phyloP scores from a whole-genome alignment of 2,329 filamentous ascomycete genomes.

The Monosporascus ibericus region DNA sequence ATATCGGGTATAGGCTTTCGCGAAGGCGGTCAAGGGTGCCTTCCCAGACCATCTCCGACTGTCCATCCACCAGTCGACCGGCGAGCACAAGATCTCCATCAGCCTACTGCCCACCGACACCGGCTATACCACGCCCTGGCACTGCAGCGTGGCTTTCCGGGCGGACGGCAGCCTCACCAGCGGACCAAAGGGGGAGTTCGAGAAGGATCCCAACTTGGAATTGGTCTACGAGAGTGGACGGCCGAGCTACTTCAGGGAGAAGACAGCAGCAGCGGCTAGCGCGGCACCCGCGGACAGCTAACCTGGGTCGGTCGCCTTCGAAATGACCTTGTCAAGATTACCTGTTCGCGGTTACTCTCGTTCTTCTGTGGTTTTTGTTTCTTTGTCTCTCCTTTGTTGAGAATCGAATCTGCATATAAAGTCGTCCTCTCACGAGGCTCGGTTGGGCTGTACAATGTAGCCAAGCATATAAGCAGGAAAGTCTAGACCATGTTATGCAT shows the following conservation, averaged over 20 bases:
- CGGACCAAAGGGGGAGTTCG: slow-evolving; percentile 32
- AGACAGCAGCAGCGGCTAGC: neutral
- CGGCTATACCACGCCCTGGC: slow-evolving; percentile 46
- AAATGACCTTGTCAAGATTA: no score
- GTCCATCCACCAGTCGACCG: slow-evolving; percentile 45
- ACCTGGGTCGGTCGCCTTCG: no score
- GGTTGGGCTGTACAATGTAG: no score
- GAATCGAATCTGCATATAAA: no score
- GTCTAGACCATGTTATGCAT: no score
- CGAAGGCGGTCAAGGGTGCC: slow-evolving; percentile 35
- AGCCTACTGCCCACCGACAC: slow-evolving; percentile 35
- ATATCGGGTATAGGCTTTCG: slow-evolving; percentile 34
- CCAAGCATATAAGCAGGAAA: no score
- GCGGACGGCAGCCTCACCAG: slow-evolving; percentile 33
- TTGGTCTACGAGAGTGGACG: slow-evolving; percentile 36
- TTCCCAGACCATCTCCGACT: slow-evolving; percentile 40
- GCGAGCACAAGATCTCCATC: slow-evolving; percentile 40
- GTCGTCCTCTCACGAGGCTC: no score
- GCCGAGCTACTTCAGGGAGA: slow-evolving; percentile 43
- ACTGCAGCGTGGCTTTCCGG: slow-evolving; percentile 34
- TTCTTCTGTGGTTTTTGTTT: no score
- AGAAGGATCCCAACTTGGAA: slow-evolving; percentile 31
- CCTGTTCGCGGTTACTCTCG: no score
- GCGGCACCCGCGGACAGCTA: neutral
- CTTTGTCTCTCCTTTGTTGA: no score